Evolutionary conservation across 495 filamentous ascomycete species (phyloP), one percentile per base, ranked within the genome.

Genomic region (Pseudevernia furfuracea): DNA sequence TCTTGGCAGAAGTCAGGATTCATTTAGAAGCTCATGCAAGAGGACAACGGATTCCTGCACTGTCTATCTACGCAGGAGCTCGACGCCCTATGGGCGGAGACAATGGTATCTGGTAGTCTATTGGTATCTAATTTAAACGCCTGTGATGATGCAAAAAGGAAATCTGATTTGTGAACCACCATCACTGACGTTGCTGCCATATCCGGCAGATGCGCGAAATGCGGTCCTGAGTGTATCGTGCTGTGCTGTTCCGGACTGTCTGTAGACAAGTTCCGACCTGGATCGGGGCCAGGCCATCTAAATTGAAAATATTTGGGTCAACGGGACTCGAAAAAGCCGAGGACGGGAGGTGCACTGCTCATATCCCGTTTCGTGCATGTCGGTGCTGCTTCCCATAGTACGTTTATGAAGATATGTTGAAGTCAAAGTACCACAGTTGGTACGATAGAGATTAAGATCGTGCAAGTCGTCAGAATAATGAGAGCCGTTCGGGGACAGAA

Each of bases 21-120:
- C 30, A 2, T 28, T 25, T 4, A 49, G 10, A 28, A 11, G n/a
- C 23, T 34, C 52, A 55, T 10, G 52, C 3, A 55, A 28, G 30
- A 21, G 12, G 30, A 10, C 8, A 8, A 34, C n/a, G 52, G 21
- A 34, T 34, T 17, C 30, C 9, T 30, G 3, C 15, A 21, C 30
- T 55, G 52, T 34, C 28, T 32, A 55, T 34, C 52, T 55, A 34
- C 17, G 30, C 52, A 55, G 5, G 30, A 55, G 52, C 30, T 55
- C 52, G 30, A 55, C 52, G 52, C 52, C 52, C 52, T 30, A 34
- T 55, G 15, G 52, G 30, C 52, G 52, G 52, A 55, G 52, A 55
- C 52, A 34, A 55, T 55, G 30, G 52, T 55, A 55, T 55, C 52
- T 32, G 14, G 21, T 34, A 53, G 4, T 55, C 52, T 55, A 55